Base-by-base conservation (phyloP, 768 basidiomycete species). In the Candolleomyces efflorescens region DNA sequence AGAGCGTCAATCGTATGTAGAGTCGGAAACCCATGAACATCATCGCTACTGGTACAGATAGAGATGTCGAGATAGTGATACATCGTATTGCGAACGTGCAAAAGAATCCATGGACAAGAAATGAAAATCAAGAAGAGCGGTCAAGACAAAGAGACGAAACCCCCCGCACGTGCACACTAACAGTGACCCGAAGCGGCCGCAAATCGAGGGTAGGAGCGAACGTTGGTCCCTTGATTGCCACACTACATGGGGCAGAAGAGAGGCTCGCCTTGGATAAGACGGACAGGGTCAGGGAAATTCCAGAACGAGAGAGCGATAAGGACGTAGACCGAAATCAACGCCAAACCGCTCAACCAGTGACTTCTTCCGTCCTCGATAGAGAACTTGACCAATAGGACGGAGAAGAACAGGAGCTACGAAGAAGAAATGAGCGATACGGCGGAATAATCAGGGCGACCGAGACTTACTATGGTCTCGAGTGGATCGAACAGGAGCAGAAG, bases 351-450 rank as follows among this genome's bases (percentile, higher is more conserved):
- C 66, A 78, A 74, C 78, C 78, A 80, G 51, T 78, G 75, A 22
- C 76, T 74, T 62, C 78, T 79, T 18, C 78, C 79, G 46, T 78
- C 71, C 62, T 78, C 80, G 5, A 79, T 70, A 17, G 72, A 71
- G 37, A 79, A 79, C 63, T 73, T 77, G 49, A 75, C 75, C 32
- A 79, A 65, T 20, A 75, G 59, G 13, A 75, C 76, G 20, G 74
- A 71, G 54, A 77, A 71, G 64, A 75, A 76, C 47, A 75, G 56
- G 9, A 72, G 69, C 71, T 71, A 56, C 5, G 13, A 27, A 15
- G 36, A 36, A 53, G 23, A 38, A 18, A 49, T 51, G 27, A 22
- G 27, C 9, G 18, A 10, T 15, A n/a, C 43, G 44, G 26, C 15
- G 26, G n/a, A 22, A 38, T 2, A 17, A 54, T 55, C 11, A 39